phyloP scores from a whole-genome alignment of 805 yeast genomes.

The Ogataea pignaliae region DNA sequence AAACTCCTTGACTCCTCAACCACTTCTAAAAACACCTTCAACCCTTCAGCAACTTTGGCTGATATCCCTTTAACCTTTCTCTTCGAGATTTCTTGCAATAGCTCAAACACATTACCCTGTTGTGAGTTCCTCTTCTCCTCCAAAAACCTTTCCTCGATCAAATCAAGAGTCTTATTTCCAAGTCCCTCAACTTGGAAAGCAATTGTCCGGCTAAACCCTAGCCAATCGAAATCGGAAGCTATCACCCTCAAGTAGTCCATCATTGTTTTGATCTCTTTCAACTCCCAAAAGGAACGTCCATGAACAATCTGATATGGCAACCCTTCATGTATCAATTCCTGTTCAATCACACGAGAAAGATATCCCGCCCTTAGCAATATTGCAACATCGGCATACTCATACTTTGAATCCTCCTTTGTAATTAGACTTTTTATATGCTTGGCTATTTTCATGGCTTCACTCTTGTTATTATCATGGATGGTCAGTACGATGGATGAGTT shows the following conservation, averaged over 20 bases:
- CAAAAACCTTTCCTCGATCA: constrained; percentile 14
- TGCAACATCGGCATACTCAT: constrained; percentile 59
- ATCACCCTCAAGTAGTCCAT: constrained; percentile 64
- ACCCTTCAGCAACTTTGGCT: constrained; percentile 17
- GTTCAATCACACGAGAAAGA: constrained; percentile 61
- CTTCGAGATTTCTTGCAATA: constrained; percentile 10
- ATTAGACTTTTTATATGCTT: constrained; percentile 48
- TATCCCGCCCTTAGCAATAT: constrained; percentile 63
- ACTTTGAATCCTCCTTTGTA: constrained; percentile 37
- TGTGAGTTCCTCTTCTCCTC: constrained; percentile 4
- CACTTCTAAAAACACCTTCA: constrained; percentile 27
- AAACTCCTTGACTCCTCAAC: constrained; percentile 20
- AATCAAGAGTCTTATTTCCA: constrained; percentile 47
- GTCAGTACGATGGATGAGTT: constrained; percentile 46
- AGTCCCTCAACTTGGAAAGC: constrained; percentile 62
- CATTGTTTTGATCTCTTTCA: constrained; percentile 59
- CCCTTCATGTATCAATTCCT: constrained; percentile 46
- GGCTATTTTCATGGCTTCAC: constrained; percentile 59
- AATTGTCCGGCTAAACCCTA: constrained; percentile 56
- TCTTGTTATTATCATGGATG: constrained; percentile 35
- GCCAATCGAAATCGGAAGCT: constrained; percentile 51
- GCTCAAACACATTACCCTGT: constrained; percentile 7
- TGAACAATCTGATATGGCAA: constrained; percentile 67
- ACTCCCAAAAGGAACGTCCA: constrained; percentile 79
- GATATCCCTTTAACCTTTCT: constrained; percentile 13